phyloP scores from a whole-genome alignment of 495 filamentous ascomycete genomes.

The Penicillium argentinense region DNA sequence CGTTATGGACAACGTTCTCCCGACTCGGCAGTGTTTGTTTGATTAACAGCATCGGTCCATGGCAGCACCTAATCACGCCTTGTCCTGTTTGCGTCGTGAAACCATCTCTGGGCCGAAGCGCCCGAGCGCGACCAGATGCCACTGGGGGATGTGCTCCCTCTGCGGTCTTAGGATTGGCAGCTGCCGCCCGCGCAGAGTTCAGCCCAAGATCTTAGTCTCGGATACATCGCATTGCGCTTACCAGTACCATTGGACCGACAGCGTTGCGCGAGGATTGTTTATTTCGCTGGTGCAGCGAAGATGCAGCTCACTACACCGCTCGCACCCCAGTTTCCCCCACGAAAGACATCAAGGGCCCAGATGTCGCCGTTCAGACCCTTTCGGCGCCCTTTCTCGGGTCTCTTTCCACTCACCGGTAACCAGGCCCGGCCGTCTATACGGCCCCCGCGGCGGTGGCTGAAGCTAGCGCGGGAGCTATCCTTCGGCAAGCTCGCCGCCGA shows the following conservation, averaged over 20 bases:
- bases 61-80: constrained; percentile 12
- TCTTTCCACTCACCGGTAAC: constrained; percentile 16
- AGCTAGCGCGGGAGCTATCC: constrained; percentile 11
- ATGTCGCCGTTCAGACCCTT: not conserved
- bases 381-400: not conserved
- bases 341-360: not conserved
- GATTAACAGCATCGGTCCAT: constrained; percentile 12
- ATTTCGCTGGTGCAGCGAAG: too few relatives aligned
- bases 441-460: constrained; percentile 20
- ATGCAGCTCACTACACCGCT: too few relatives aligned
- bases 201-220: constrained; percentile 22
- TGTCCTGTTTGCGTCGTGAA: constrained; percentile 5
- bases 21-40: too few relatives aligned
- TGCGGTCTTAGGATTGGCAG: constrained; percentile 15
- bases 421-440: constrained; percentile 4
- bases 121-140: constrained; percentile 16
- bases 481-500: constrained; percentile 7
- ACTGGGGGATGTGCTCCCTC: not conserved
- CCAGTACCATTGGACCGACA: too few relatives aligned
- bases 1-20: constrained; percentile 1
- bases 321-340: not conserved
- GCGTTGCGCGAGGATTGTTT: too few relatives aligned
- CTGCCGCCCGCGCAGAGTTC: constrained; percentile 15
- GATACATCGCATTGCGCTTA: constrained; percentile 13
- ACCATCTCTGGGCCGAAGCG: constrained; percentile 13